These are phyloP conservation scores for Penicillium cinerascens DNA, from an alignment of 495 filamentous ascomycete species.

Conservation along the genomic window DNA sequence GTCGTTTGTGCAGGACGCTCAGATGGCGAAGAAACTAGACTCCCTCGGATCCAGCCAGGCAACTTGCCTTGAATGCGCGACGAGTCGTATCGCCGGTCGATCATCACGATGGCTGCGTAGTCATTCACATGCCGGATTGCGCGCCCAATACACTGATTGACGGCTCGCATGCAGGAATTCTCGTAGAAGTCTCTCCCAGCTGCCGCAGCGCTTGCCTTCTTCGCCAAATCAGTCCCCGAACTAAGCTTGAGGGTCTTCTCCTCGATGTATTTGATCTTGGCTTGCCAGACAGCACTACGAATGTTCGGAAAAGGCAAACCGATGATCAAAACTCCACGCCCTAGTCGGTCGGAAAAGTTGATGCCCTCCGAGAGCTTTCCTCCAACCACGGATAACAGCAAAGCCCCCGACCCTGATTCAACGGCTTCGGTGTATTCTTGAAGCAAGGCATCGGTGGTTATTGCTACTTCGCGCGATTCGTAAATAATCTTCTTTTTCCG, in stretches of 20 bases:
- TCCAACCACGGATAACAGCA: slow-evolving; percentile 91
- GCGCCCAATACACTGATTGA: slow-evolving; percentile 93
- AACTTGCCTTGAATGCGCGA: slow-evolving; percentile 71
- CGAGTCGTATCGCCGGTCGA: slow-evolving; percentile 72
- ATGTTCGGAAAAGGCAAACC: slow-evolving; percentile 93
- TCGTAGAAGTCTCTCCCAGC: slow-evolving; percentile 84
- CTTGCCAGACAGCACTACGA: slow-evolving; percentile 85
- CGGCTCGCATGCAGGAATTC: slow-evolving; percentile 92
- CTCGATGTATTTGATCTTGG: slow-evolving; percentile 84
- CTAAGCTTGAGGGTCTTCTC: slow-evolving; percentile 53
- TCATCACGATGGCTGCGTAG: slow-evolving; percentile 83
- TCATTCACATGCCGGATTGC: slow-evolving; percentile 86
- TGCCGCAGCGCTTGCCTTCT: slow-evolving; percentile 49
- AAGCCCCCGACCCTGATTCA: slow-evolving; percentile 61
- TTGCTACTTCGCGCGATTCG: slow-evolving; percentile 54
- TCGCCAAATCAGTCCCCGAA: slow-evolving; percentile 31
- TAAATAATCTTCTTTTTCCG: slow-evolving; percentile 63
- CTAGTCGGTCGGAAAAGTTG: slow-evolving; percentile 92
- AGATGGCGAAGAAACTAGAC: slow-evolving; percentile 23
- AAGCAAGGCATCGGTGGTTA: slow-evolving; percentile 62
- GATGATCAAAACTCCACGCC: slow-evolving; percentile 82
- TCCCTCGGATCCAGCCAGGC: slow-evolving; percentile 78
- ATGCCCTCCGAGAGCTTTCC: slow-evolving; percentile 96
- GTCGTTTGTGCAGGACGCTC: slow-evolving; percentile 26
- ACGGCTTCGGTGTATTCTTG: slow-evolving; percentile 68